Percentiles rank a stretch among this genome's conserved stretches.
phyloP scores from a whole-genome alignment of 768 basidiomycete genomes.

The Crucibulum laeve region DNA sequence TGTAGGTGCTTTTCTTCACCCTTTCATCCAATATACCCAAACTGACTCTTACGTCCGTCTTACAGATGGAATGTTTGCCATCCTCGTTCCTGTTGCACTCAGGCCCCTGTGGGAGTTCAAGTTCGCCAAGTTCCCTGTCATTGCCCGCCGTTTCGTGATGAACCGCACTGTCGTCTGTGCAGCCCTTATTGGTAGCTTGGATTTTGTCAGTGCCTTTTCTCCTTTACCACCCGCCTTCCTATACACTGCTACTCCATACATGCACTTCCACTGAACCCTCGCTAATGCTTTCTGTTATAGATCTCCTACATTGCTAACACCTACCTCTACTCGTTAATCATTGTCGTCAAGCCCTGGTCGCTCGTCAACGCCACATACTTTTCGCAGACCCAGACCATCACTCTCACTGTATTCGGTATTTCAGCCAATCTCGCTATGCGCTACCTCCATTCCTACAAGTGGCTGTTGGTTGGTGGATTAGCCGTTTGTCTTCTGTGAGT shows the following conservation, averaged over 20 bases:
- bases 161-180: slow-evolving; percentile 60
- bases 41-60: slow-evolving; percentile 4
- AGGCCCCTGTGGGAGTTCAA: slow-evolving; percentile 49
- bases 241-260: no score
- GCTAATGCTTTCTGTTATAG: no score
- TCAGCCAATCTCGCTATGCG: slow-evolving; percentile 53
- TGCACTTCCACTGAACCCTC: no score
- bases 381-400: slow-evolving; percentile 52
- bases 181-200: slow-evolving; percentile 57
- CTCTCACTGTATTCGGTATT: slow-evolving; percentile 62
- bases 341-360: slow-evolving; percentile 47
- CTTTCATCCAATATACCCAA: not conserved
- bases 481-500: slow-evolving; percentile 48
- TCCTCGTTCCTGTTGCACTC: slow-evolving; percentile 47
- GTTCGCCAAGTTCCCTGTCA: slow-evolving; percentile 52
- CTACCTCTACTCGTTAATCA: slow-evolving; percentile 71
- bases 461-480: slow-evolving; percentile 53
- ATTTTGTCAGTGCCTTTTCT: slow-evolving; percentile 39
- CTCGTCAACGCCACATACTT: slow-evolving; percentile 61
- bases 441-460: slow-evolving; percentile 50
- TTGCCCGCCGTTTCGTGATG: slow-evolving; percentile 52
- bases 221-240: not conserved
- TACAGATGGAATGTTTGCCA: slow-evolving; percentile 53
- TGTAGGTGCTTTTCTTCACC: slow-evolving; percentile 34
- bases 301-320: slow-evolving; percentile 66